Evolutionary conservation across 805 yeast species (phyloP).

Genomic region (Nakazawaea peltata): DNA sequence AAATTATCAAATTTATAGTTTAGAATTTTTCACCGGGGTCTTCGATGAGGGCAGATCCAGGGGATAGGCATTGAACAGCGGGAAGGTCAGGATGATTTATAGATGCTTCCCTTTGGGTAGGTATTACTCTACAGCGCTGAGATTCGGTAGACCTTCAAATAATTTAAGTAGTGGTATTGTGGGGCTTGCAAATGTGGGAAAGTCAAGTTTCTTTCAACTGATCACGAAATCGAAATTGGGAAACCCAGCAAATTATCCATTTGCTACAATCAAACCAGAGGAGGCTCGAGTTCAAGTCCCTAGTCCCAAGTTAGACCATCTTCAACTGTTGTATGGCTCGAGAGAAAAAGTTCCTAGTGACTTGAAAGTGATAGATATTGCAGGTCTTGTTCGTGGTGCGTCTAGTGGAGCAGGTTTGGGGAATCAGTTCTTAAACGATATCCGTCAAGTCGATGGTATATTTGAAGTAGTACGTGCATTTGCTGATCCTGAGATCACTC

Average conservation of each 20-base stretch:
- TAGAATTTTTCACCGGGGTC: no score
- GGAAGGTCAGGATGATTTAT: no score
- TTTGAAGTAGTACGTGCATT: constrained; percentile 97
- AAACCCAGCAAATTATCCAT: constrained; percentile 96
- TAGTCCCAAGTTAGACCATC: constrained; percentile 75
- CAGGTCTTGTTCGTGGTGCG: constrained; percentile 97
- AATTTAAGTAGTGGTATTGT: constrained; percentile 69
- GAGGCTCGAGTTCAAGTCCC: constrained; percentile 96
- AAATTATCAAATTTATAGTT: no score
- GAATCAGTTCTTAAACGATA: constrained; percentile 92
- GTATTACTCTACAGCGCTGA: no score
- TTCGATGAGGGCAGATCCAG: no score
- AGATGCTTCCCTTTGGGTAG: no score
- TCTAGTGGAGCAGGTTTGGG: constrained; percentile 97
- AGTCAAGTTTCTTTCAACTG: constrained; percentile 96
- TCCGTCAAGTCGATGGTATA: constrained; percentile 95
- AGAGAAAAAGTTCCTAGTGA: constrained; percentile 85
- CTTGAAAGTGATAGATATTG: constrained; percentile 92
- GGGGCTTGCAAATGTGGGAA: constrained; percentile 92
- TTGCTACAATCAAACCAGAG: constrained; percentile 97
- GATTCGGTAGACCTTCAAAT: constrained; percentile 32
- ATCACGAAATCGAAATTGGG: constrained; percentile 90
- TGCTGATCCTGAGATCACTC: constrained; percentile 96
- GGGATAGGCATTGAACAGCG: no score
- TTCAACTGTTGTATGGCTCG: constrained; percentile 70